phyloP scores from a whole-genome alignment of 768 basidiomycete species.

The Mycena filopes region DNA sequence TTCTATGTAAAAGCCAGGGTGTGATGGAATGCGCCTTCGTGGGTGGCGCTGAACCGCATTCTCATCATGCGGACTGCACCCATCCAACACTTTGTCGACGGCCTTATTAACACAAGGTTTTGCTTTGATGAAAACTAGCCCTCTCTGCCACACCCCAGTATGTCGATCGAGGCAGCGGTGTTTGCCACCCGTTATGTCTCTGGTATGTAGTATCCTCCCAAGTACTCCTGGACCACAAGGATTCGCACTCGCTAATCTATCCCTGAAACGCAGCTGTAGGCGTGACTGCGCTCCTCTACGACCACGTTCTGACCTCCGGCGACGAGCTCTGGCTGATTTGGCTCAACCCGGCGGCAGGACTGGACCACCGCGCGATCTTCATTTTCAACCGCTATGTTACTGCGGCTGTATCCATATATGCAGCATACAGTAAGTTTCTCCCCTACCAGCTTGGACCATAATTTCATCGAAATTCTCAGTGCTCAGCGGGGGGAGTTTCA shows the following conservation, averaged over 20 bases:
- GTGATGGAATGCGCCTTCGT: too few species aligned
- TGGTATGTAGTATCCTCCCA: background rate
- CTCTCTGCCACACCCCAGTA: background rate
- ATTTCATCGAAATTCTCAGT: conserved; percentile 1
- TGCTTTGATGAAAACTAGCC: too few species aligned
- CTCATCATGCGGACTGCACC: too few species aligned
- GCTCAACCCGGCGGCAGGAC: conserved; percentile 14
- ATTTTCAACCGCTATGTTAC: conserved; percentile 15
- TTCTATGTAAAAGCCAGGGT: too few species aligned
- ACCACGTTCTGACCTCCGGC: conserved; percentile 4
- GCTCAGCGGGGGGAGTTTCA: conserved; percentile 1
- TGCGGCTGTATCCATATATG: conserved; percentile 10
- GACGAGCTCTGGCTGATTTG: conserved; percentile 16
- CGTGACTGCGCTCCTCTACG: conserved; percentile 8
- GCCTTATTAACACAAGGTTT: too few species aligned
- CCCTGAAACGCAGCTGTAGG: background rate
- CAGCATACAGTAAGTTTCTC: conserved; percentile 14
- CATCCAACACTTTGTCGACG: too few species aligned
- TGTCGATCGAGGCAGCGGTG: conserved; percentile 9
- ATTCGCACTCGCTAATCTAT: background rate
- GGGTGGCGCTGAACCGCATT: too few species aligned
- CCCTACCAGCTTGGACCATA: background rate
- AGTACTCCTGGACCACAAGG: too few species aligned
- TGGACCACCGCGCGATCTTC: conserved; percentile 6
- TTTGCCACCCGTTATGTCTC: conserved; percentile 16